Evolutionary conservation across 2,329 filamentous ascomycete species (phyloP), one percentile per base, ranked within the genome.

Genomic region (Lasiodiplodia gonubiensis): DNA sequence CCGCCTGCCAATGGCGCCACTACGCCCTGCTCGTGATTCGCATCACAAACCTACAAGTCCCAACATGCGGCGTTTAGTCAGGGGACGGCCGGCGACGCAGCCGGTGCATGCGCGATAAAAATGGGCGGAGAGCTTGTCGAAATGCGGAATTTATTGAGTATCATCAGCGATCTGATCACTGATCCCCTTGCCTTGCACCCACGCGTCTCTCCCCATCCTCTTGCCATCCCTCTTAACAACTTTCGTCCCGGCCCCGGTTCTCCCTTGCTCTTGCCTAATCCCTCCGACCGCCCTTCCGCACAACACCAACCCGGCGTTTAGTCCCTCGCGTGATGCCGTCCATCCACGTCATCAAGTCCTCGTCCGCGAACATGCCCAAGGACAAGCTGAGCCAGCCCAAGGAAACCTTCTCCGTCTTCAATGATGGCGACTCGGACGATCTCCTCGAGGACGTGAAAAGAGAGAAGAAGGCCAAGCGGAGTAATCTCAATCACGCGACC

Each of bases 361-460:
- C 59, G 3, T 27, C 59, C 59, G 35, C 33, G 11, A 27, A 25
- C 6, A 63, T 63, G 59, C 42, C 59, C 11, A 63, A 63, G 30
- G 59, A 63, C 59, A 63, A 63, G 59, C 27, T 63, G 42, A 63
- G n/a, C 46, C 59, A 63, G 59, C 59, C 59, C 42, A 63, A 63
- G 30, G 59, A 63, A 49, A 63, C 59, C 59, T 63, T 63, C 30
- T 63, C 59, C 12, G 59, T 63, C 59, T 63, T 63, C 59, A 63
- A 63, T 46, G 59, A 63, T 46, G 59, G 59, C 59, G 59, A 63
- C 46, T 63, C 59, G 27, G 59, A 63, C 59, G 59, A 63, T 46
- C 42, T 63, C 4, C 59, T 63, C 30, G 59, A 63, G 46, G 59
- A 63, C 27, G n/a, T 63, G 18, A 63, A 63, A 46, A 51, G 49